phyloP scores from a whole-genome alignment of 2,329 filamentous ascomycete genomes.

The Colletotrichum sp. region DNA sequence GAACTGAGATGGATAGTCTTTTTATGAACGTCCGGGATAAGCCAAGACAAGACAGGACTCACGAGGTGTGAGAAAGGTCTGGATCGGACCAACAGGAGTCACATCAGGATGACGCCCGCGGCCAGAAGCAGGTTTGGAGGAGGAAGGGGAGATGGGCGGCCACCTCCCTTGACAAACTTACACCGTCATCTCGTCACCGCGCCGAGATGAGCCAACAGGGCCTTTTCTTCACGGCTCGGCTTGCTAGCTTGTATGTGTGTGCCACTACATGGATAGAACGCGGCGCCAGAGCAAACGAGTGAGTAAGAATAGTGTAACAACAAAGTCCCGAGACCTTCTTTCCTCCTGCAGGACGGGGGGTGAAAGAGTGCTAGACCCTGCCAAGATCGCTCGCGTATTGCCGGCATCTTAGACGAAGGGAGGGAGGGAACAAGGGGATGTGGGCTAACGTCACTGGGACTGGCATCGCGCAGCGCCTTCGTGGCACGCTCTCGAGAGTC shows the following conservation, averaged over 20 bases:
- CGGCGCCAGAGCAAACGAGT: background rate
- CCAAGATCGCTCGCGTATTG: background rate
- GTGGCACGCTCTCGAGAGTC: slow-evolving; percentile 2
- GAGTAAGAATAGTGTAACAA: background rate
- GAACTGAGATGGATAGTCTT: background rate
- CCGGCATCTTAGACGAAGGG: background rate
- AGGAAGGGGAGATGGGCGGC: background rate
- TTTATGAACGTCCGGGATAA: slow-evolving; percentile 14
- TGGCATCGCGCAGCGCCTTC: background rate
- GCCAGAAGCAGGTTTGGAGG: slow-evolving; percentile 17
- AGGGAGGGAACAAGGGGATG: background rate
- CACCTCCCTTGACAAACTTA: background rate
- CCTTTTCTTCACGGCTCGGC: background rate
- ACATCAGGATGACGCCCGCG: background rate
- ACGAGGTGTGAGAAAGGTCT: background rate
- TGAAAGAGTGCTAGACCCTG: background rate
- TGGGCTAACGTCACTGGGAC: slow-evolving; percentile 9
- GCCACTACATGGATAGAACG: background rate
- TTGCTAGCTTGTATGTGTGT: background rate
- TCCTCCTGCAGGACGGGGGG: background rate
- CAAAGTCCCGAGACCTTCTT: background rate
- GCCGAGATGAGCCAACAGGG: background rate
- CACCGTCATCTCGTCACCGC: slow-evolving; percentile 15
- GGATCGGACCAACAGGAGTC: background rate
- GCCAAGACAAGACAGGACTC: background rate